Conservation (phyloP, 176 grass and related monocot genomes). For the Urochloa ruziziensis region DNA sequence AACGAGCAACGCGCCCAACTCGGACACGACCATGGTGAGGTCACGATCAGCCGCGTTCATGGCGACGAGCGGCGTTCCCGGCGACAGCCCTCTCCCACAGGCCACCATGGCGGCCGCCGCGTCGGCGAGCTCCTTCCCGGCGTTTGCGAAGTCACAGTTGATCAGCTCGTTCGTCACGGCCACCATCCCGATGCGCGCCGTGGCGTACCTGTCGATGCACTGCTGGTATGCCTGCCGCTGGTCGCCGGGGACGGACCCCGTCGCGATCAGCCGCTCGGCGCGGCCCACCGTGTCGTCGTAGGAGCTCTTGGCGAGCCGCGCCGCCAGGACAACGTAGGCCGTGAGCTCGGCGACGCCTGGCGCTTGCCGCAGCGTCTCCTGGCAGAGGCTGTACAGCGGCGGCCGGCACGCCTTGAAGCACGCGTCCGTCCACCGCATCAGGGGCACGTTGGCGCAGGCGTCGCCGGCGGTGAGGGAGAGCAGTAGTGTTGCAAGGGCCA, state of each 20-base stretch:
- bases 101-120: not conserved
- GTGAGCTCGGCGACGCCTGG: not conserved
- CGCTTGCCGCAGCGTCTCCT: not conserved
- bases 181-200: not conserved
- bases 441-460: not conserved
- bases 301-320: not conserved
- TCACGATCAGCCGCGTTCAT: not conserved
- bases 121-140: not conserved
- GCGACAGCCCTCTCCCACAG: not conserved
- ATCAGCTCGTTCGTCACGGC: not conserved
- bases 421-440: not conserved
- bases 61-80: not conserved
- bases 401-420: not conserved
- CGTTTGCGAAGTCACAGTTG: not conserved
- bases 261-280: not conserved
- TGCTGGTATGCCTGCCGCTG: not conserved
- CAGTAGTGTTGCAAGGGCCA: not conserved
- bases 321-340: not conserved
- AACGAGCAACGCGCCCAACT: not conserved
- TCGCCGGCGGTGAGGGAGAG: not conserved
- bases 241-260: not conserved
- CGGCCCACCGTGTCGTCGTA: not conserved
- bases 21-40: not conserved
- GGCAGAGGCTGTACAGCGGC: conserved; percentile 1
- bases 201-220: not conserved